These are phyloP conservation scores for Cladorrhinum sp. DNA, from an alignment of 2,329 filamentous ascomycete species.

Conservation along the genomic window DNA sequence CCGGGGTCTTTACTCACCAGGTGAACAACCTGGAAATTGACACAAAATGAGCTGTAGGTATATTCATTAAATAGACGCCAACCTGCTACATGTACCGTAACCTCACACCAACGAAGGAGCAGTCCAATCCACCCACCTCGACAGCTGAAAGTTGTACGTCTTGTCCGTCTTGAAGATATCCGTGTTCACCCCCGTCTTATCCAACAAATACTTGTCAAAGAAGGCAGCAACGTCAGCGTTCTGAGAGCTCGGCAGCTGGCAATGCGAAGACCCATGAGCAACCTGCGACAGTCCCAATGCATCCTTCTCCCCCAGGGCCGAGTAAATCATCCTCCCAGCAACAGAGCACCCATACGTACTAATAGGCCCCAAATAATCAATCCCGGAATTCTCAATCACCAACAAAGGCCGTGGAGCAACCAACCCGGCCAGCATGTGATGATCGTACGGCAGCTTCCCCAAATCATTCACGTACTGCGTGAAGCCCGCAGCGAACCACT, in stretches of 20 bases:
- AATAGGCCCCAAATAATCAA: conserved; percentile 46
- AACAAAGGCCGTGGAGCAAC: conserved; percentile 46
- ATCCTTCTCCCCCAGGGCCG: not conserved
- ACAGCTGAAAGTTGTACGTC: too few species aligned
- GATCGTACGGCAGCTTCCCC: conserved; percentile 45
- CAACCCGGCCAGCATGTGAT: conserved; percentile 48
- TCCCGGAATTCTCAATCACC: conserved; percentile 46
- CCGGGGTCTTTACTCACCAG: not conserved
- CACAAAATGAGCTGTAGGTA: too few species aligned
- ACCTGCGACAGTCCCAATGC: conserved; percentile 1
- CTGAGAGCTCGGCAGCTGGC: conserved; percentile 9
- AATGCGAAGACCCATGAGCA: conserved; percentile 14
- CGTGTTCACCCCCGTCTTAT: too few species aligned
- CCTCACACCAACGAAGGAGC: too few species aligned
- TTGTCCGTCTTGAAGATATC: too few species aligned
- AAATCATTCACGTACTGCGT: conserved; percentile 49
- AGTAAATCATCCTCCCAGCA: conserved; percentile 2
- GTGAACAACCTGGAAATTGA: too few species aligned
- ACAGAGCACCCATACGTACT: conserved; percentile 42
- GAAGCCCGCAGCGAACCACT: conserved; percentile 48
- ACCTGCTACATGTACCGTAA: too few species aligned
- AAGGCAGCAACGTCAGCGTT: conserved; percentile 1
- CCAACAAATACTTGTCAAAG: too few species aligned
- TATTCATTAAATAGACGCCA: too few species aligned
- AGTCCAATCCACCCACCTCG: too few species aligned